Conservation (phyloP, 1,284 basidiomycete genomes). For the Ustilago esculenta region DNA sequence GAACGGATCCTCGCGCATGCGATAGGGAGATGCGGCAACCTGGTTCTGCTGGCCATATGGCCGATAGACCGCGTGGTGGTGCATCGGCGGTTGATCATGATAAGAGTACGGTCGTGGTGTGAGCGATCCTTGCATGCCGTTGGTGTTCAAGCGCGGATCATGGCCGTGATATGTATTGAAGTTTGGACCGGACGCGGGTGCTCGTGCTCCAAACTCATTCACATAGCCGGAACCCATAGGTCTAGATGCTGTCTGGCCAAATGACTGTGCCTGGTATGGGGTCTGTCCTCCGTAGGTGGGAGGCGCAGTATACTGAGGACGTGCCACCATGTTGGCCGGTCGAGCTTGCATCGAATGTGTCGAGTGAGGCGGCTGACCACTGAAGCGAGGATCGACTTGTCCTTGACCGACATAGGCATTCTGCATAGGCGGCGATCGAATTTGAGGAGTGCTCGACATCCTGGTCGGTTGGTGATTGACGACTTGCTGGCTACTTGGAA, state of each 20-base stretch:
- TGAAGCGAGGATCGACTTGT: conserved; percentile 29
- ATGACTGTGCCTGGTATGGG: conserved; percentile 24
- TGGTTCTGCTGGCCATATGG: conserved; percentile 24
- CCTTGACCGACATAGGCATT: conserved; percentile 4
- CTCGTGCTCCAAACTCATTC: conserved; percentile 40
- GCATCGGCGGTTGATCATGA: conserved; percentile 40
- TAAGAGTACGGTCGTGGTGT: conserved; percentile 53
- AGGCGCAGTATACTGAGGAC: conserved; percentile 29
- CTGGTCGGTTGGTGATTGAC: conserved; percentile 20
- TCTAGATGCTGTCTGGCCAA: conserved; percentile 11
- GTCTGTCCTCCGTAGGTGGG: conserved; percentile 13
- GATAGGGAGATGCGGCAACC: conserved; percentile 12
- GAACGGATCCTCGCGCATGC: conserved; percentile 56
- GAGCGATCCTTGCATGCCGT: conserved; percentile 25
- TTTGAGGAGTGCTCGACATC: conserved; percentile 42
- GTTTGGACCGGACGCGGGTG: conserved; percentile 8
- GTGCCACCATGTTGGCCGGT: conserved; percentile 9
- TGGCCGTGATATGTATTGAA: conserved; percentile 47
- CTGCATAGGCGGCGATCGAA: conserved; percentile 34
- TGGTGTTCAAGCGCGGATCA: conserved; percentile 25
- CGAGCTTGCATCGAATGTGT: conserved; percentile 15
- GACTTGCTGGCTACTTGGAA: conserved; percentile 30
- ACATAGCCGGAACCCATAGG: conserved; percentile 18
- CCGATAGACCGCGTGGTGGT: conserved; percentile 28
- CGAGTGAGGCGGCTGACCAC: conserved; percentile 7